Conservation (phyloP, 352 stramenopile genomes). For the Phytophthora crassamura region DNA sequence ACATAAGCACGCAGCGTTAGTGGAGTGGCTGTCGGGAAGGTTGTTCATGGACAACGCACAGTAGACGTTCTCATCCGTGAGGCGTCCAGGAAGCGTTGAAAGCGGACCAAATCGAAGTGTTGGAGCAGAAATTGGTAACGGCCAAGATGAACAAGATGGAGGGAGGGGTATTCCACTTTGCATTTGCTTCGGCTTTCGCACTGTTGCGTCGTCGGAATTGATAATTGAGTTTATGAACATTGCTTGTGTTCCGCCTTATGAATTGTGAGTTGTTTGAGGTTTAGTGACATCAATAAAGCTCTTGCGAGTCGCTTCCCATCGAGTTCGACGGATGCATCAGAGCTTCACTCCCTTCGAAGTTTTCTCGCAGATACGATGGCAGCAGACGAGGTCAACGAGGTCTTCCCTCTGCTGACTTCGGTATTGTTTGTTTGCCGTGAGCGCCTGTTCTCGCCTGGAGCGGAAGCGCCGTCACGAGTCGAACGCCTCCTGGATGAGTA, state of each 20-base stretch:
- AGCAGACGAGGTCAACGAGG: not conserved
- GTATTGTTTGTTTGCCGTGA: conserved; percentile 20
- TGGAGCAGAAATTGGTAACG: conserved; percentile 13
- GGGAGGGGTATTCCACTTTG: not conserved
- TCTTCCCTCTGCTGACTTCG: conserved; percentile 15
- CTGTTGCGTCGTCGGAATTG: no score
- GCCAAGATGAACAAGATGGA: conserved; percentile 19
- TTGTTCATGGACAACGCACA: conserved; percentile 15
- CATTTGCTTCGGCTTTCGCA: conserved; percentile 3
- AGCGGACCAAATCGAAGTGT: conserved; percentile 17
- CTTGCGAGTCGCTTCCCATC: no score
- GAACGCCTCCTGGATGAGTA: conserved; percentile 4
- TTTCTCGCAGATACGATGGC: no score
- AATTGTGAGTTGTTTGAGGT: no score
- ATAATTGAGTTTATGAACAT: no score
- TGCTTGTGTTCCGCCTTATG: no score
- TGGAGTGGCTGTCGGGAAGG: conserved; percentile 19
- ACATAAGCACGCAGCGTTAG: no score
- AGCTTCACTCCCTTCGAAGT: no score
- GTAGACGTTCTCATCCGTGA: conserved; percentile 20
- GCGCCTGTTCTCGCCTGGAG: conserved; percentile 1
- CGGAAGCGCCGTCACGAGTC: not conserved
- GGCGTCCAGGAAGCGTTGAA: conserved; percentile 15
- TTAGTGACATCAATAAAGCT: no score
- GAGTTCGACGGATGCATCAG: no score